Conservation (phyloP, 768 basidiomycete genomes). For the Hebeloma cylindrosporum region DNA sequence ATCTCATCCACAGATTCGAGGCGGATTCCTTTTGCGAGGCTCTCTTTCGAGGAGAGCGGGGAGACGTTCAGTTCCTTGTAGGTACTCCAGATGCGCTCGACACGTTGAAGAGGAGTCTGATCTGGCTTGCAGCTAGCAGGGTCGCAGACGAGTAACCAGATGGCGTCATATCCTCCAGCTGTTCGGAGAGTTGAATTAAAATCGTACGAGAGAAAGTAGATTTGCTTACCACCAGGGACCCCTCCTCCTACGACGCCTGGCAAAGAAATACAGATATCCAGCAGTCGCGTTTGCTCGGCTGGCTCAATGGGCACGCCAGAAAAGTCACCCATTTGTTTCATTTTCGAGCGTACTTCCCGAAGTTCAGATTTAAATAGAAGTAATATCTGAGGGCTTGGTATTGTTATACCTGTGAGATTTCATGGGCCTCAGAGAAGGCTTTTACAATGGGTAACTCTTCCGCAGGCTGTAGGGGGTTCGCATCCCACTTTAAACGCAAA, state of each 20-base stretch:
- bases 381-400: not conserved
- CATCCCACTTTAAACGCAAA: slow-evolving; percentile 48
- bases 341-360: slow-evolving; percentile 74
- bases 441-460: slow-evolving; percentile 47
- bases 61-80: slow-evolving; percentile 67
- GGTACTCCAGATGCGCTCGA: slow-evolving; percentile 68
- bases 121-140: slow-evolving; percentile 45
- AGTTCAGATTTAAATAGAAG: slow-evolving; percentile 28
- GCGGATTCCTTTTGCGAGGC: slow-evolving; percentile 61
- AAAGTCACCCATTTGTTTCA: slow-evolving; percentile 80
- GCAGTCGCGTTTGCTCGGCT: slow-evolving; percentile 75
- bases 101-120: slow-evolving; percentile 51
- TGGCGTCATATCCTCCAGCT: slow-evolving; percentile 98
- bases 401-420: slow-evolving; percentile 54
- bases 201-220: slow-evolving; percentile 1
- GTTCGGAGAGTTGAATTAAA: slow-evolving; percentile 6
- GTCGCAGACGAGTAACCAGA: slow-evolving; percentile 88
- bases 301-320: slow-evolving; percentile 91
- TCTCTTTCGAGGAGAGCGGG: slow-evolving; percentile 71
- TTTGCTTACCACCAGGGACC: slow-evolving; percentile 85
- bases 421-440: slow-evolving; percentile 58
- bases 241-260: slow-evolving; percentile 92
- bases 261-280: slow-evolving; percentile 73
- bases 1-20: slow-evolving; percentile 61
- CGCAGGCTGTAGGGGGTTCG: slow-evolving; percentile 51